Evolutionary conservation across 345 rosid genomes (phyloP).

Genomic region (sweet orange (Citrus sinensis)): DNA sequence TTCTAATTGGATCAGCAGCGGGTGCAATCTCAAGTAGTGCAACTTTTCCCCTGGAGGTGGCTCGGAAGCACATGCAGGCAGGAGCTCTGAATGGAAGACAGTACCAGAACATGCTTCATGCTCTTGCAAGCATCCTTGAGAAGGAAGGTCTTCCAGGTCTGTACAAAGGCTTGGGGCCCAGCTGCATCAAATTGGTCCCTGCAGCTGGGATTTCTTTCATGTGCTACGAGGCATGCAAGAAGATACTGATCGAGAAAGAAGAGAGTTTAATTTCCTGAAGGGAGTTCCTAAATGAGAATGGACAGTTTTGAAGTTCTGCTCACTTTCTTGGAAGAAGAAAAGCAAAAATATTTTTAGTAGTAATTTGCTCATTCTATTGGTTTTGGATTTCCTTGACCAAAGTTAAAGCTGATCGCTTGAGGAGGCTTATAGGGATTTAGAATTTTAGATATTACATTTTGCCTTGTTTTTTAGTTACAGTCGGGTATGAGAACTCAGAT

Average conservation of each 20-base stretch:
- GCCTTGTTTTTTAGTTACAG: neutral
- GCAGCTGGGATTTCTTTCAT: constrained; percentile 44
- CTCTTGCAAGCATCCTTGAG: constrained; percentile 48
- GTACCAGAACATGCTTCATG: constrained; percentile 48
- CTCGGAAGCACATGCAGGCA: constrained; percentile 60
- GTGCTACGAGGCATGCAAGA: constrained; percentile 43
- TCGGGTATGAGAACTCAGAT: neutral
- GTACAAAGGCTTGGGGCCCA: constrained; percentile 53
- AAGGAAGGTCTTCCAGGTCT: constrained; percentile 49
- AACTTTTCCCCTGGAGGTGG: constrained; percentile 59
- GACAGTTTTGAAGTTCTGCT: neutral
- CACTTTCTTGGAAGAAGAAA: neutral
- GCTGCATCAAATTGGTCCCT: constrained; percentile 55
- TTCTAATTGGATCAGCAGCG: constrained; percentile 52
- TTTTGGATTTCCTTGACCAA: neutral
- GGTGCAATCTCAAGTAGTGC: constrained; percentile 58
- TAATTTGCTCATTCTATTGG: neutral
- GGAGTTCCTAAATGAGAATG: neutral
- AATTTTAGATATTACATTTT: neutral
- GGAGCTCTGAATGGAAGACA: constrained; percentile 56
- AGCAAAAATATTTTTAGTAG: too few species aligned
- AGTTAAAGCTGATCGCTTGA: neutral
- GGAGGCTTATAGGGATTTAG: neutral
- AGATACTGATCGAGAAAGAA: constrained; percentile 19
- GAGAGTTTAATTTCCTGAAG: neutral